These are phyloP conservation scores for Pyricularia pennisetigena DNA, from an alignment of 2,329 filamentous ascomycete species.

Conservation along the genomic window DNA sequence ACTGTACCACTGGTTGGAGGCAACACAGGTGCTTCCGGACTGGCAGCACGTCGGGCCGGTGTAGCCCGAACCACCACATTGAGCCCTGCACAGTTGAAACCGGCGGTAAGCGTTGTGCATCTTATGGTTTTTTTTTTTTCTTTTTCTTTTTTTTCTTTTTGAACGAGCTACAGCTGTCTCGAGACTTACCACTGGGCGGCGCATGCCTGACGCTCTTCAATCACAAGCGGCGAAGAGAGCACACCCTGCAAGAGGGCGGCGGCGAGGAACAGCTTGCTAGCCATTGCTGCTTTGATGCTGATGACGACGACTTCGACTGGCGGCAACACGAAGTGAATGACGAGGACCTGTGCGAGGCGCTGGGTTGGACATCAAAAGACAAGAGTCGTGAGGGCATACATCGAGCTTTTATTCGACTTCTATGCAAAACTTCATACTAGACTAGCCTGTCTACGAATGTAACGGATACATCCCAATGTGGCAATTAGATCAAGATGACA, in stretches of 20 bases:
- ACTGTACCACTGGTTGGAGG: conserved; percentile 22
- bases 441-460: background rate
- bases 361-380: background rate
- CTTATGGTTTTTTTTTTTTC: background rate
- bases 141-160: too few species aligned
- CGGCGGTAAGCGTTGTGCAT: background rate
- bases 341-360: background rate
- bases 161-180: too few species aligned
- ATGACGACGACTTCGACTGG: background rate
- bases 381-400: too few species aligned
- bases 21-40: conserved; percentile 18
- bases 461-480: background rate
- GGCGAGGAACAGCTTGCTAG: conserved; percentile 3
- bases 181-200: conserved; percentile 1
- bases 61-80: conserved; percentile 24
- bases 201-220: conserved; percentile 4
- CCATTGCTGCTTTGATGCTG: conserved; percentile 1
- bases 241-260: conserved; percentile 5
- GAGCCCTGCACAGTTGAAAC: conserved; percentile 12
- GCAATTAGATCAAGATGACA: background rate
- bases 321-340: background rate
- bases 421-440: background rate
- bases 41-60: conserved; percentile 20
- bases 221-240: conserved; percentile 1
- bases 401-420: background rate